phyloP scores from a whole-genome alignment of 306 rosid species.

The Vigna radiata region DNA sequence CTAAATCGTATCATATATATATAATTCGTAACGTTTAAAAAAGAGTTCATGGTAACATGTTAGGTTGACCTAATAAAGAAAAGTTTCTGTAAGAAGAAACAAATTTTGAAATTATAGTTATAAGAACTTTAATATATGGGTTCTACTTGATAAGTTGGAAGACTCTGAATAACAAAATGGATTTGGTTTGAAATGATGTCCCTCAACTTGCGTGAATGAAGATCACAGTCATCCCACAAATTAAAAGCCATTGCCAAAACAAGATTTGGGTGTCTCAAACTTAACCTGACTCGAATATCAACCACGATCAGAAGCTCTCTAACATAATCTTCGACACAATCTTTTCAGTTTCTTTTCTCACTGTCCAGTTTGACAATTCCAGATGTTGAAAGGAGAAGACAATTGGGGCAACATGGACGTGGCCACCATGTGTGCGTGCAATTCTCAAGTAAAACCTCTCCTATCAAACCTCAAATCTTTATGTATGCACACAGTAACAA shows the following conservation, averaged over 20 bases:
- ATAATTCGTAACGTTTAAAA: not conserved
- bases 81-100: conserved; percentile 6
- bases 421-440: conserved; percentile 48
- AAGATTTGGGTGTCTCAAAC: conserved; percentile 42
- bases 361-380: conserved; percentile 21
- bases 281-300: conserved; percentile 21
- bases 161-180: conserved; percentile 13
- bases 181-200: conserved; percentile 35
- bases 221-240: conserved; percentile 46
- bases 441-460: conserved; percentile 47
- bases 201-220: conserved; percentile 39
- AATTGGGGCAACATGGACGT: conserved; percentile 33
- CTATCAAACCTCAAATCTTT: conserved; percentile 42
- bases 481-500: conserved; percentile 36
- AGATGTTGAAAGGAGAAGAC: conserved; percentile 7
- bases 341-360: conserved; percentile 12
- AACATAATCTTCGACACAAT: conserved; percentile 43
- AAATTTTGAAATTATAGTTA: conserved; percentile 26
- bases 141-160: conserved; percentile 14
- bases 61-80: conserved; percentile 19
- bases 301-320: conserved; percentile 28
- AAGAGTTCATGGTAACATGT: not conserved
- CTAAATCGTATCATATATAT: not conserved
- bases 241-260: conserved; percentile 16
- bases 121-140: conserved; percentile 2